Conservation (phyloP, 2,329 filamentous ascomycete genomes). For the Fusarium incarnatum region DNA sequence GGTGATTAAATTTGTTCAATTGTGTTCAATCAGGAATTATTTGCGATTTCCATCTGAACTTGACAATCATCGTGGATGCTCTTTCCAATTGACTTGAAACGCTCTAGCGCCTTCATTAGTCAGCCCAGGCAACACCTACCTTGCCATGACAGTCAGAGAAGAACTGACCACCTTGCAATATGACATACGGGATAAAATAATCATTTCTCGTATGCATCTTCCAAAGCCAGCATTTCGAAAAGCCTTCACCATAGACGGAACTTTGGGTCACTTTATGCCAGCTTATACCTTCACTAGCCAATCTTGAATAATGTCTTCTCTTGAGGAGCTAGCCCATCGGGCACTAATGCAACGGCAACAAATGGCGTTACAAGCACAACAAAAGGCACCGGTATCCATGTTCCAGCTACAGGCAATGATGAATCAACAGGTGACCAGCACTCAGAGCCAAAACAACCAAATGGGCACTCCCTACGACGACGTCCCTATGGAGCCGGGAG, state of each 20-base stretch:
- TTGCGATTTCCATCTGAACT: too few relatives aligned
- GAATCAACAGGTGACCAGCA: too few relatives aligned
- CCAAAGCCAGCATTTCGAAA: too few relatives aligned
- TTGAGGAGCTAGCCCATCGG: not conserved
- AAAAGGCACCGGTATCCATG: not conserved
- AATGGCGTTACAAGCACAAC: not conserved
- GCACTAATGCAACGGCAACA: not conserved
- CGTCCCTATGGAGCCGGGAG: not conserved
- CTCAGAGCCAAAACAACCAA: not conserved
- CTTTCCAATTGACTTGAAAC: not conserved
- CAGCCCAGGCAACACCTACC: not conserved
- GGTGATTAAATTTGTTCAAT: not conserved
- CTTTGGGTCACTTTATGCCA: not conserved
- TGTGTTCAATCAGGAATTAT: not conserved
- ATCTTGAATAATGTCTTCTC: not conserved
- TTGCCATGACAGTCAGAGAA: too few relatives aligned
- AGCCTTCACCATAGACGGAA: too few relatives aligned
- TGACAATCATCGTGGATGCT: not conserved
- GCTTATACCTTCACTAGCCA: not conserved
- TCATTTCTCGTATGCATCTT: too few relatives aligned
- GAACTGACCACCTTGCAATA: too few relatives aligned
- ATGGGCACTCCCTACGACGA: not conserved
- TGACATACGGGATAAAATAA: too few relatives aligned
- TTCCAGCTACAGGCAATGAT: not conserved
- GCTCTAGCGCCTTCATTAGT: not conserved